Percentiles rank a stretch among this genome's conserved stretches.
Conservation (phyloP, 1,139 yeast species). For the Yamadazyma aaseri region DNA sequence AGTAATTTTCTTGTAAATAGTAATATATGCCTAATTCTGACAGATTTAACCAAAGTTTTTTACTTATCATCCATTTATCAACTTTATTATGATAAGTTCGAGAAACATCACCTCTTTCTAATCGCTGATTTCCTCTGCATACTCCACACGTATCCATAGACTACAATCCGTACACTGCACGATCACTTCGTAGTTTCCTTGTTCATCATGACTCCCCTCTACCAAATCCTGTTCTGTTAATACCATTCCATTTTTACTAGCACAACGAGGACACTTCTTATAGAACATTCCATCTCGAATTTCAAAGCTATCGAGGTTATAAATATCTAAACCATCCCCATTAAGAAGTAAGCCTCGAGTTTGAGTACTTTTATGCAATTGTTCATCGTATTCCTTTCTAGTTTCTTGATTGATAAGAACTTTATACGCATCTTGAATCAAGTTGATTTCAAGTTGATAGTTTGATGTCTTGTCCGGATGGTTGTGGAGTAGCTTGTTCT, state of each 20-base stretch:
- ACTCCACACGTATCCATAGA: conserved; percentile 75
- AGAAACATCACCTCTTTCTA: no score
- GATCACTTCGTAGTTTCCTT: conserved; percentile 63
- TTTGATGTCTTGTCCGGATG: conserved; percentile 71
- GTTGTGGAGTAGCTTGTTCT: conserved; percentile 49
- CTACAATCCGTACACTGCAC: conserved; percentile 83
- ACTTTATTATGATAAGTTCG: conserved; percentile 1
- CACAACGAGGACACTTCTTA: conserved; percentile 71
- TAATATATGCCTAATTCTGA: not conserved
- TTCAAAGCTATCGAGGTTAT: conserved; percentile 61
- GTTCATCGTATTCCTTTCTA: conserved; percentile 50
- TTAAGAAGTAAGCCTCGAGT: conserved; percentile 49
- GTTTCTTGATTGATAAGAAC: conserved; percentile 40
- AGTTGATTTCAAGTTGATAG: conserved; percentile 16
- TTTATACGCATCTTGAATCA: conserved; percentile 60
- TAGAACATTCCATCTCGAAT: conserved; percentile 39
- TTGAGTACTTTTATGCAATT: conserved; percentile 36
- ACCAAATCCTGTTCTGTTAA: conserved; percentile 62
- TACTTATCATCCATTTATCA: no score
- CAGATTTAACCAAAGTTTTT: not conserved
- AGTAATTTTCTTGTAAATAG: not conserved
- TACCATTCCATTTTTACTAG: conserved; percentile 50
- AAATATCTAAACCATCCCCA: conserved; percentile 68
- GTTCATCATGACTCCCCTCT: conserved; percentile 47
- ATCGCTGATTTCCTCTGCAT: conserved; percentile 39